Evolutionary conservation across 2,329 filamentous ascomycete genomes (phyloP).

Genomic region (Cordyceps javanica): DNA sequence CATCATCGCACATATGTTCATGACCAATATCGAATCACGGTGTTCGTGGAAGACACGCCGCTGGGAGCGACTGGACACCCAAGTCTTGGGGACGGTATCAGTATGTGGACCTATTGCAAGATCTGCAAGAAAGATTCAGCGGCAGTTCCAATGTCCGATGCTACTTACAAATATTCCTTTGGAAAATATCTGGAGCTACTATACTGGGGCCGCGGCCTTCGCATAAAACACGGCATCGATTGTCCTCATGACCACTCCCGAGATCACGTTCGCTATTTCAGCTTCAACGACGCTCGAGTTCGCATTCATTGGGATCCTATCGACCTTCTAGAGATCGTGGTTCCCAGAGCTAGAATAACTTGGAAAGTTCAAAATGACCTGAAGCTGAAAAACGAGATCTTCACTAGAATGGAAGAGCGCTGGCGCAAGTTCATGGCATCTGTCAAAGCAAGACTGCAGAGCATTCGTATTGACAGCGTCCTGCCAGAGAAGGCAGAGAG

Average conservation of each 20-base stretch:
- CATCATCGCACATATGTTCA: constrained; percentile 97
- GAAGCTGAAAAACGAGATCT: constrained; percentile 88
- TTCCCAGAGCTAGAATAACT: constrained; percentile 81
- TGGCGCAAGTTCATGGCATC: constrained; percentile 84
- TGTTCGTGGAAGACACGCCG: constrained; percentile 64
- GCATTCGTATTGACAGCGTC: constrained; percentile 88
- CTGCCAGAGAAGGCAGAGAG: constrained; percentile 78
- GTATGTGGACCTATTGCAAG: constrained; percentile 98
- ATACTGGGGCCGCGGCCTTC: constrained; percentile 86
- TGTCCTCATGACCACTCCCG: constrained; percentile 90
- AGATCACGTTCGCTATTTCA: constrained; percentile 90
- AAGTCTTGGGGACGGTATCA: constrained; percentile 58
- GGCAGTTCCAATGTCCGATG: constrained; percentile 84
- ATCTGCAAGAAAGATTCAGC: constrained; percentile 86
- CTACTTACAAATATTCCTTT: constrained; percentile 96
- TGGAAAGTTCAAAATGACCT: constrained; percentile 98
- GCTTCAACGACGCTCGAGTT: constrained; percentile 76
- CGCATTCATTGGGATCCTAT: constrained; percentile 91
- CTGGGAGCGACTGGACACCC: constrained; percentile 36
- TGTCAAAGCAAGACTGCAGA: constrained; percentile 74
- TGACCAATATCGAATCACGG: constrained; percentile 85
- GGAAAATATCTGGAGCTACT: constrained; percentile 97
- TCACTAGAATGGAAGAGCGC: constrained; percentile 70
- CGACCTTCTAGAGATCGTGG: constrained; percentile 87
- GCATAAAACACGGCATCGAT: constrained; percentile 59